phyloP scores from a whole-genome alignment of 148 eudicot species.

The Polygonum aviculare region DNA sequence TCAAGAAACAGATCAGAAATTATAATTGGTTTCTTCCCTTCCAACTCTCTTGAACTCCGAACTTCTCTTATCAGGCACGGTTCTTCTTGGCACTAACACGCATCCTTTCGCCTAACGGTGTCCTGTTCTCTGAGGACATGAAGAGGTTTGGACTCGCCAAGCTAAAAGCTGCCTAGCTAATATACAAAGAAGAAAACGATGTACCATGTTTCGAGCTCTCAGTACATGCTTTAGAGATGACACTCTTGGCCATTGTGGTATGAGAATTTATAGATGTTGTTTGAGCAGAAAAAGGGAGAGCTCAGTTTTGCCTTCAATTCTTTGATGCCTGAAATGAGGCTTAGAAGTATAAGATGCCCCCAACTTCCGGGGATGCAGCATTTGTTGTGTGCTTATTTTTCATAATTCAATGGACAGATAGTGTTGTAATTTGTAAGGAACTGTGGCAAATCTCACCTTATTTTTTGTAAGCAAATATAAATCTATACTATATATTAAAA shows the following conservation, averaged over 20 bases:
- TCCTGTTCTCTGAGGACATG: conserved; percentile 51
- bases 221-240: not conserved
- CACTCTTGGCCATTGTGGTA: not conserved
- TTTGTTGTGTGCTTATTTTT: not conserved
- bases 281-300: not conserved
- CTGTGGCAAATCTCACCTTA: not conserved
- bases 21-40: not conserved
- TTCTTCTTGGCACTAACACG: conserved; percentile 34
- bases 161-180: conserved; percentile 41
- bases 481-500: too few relatives aligned
- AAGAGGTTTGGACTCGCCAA: conserved; percentile 31
- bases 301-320: not conserved
- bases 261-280: not conserved
- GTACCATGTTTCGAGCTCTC: not conserved
- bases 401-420: not conserved
- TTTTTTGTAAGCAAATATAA: too few relatives aligned
- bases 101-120: conserved; percentile 55
- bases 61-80: conserved; percentile 13
- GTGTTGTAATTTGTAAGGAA: not conserved
- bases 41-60: not conserved
- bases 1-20: not conserved
- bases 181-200: not conserved
- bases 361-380: not conserved
- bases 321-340: conserved; percentile 6
- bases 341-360: not conserved